Base-by-base conservation (phyloP, 2,329 filamentous ascomycete species). In the Hypoxylon sp. region DNA sequence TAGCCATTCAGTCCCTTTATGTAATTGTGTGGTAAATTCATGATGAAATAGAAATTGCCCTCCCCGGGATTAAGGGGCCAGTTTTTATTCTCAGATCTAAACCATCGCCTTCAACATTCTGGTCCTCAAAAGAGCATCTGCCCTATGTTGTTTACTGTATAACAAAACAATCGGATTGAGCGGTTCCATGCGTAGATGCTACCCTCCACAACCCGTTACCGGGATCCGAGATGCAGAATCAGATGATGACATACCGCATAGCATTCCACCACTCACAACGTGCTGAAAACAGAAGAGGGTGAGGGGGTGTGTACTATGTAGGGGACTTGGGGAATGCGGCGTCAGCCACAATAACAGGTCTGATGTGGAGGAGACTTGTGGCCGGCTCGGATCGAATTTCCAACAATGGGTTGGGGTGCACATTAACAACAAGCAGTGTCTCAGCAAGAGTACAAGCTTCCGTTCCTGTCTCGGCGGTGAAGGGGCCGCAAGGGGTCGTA, bases 201-300 rank as follows among this genome's bases (percentile, higher is more conserved):
- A 68, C 68, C 61, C 65, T 60, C 65, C 68, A 61, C 55, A 62
- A 42, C n/a, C n/a, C 32, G 32, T 21, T 27, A 50, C 65, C 54
- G 51, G 68, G 24, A 60, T 46, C 54, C 62, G 58, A 63, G 62
- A 51, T 61, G 67, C 51, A 64, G 52, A 56, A 60, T 58, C 55
- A 58, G 51, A 67, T 63, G 68, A 70, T 68, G 68, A 63, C 68
- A 68, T 70, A 24, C 17, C 47, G 52, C 54, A 61, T 64, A 53
- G 6, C 31, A 21, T 37, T 53, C 47, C 37, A 42, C 52, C 52
- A 58, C 47, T 58, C 39, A 61, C 52, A 59, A 24, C 50, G n/a
- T 19, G 3, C 32, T 37, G 15, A 42, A 65, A 53, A 54, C 32
- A 57, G 29, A 13, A n/a, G 24, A 27, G 24, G 24, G 24, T 47